Evolutionary conservation across 2,329 filamentous ascomycete species (phyloP).

Genomic region (Cladorrhinum sp.): DNA sequence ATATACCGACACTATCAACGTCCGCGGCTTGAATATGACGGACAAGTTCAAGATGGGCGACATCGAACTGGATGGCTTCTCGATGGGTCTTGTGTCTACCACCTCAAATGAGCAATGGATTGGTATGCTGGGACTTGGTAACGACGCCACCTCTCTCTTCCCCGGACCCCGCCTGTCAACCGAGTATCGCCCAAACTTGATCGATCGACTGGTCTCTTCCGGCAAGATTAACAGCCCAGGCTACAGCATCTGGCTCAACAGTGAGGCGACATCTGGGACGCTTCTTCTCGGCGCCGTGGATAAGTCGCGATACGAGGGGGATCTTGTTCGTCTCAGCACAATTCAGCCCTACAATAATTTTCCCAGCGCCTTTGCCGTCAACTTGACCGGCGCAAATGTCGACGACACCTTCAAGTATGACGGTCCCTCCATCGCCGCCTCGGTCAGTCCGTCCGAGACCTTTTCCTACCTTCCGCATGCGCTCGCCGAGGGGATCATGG

Average conservation of each 20-base stretch:
- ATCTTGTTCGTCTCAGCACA: slow-evolving; percentile 1
- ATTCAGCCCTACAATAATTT: slow-evolving; percentile 62
- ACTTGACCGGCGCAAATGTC: slow-evolving; percentile 58
- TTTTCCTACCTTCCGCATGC: neutral
- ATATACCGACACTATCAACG: slow-evolving; percentile 11
- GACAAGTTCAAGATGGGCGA: slow-evolving; percentile 25
- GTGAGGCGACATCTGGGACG: neutral
- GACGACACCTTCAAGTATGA: slow-evolving; percentile 39
- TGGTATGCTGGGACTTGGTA: slow-evolving; percentile 28
- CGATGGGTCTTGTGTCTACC: slow-evolving; percentile 24
- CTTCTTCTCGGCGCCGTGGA: slow-evolving; percentile 11
- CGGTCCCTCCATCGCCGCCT: neutral
- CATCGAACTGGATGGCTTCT: slow-evolving; percentile 20
- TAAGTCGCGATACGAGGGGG: slow-evolving; percentile 9
- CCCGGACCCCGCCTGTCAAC: neutral
- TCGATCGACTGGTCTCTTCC: slow-evolving; percentile 1
- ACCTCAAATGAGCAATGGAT: slow-evolving; percentile 10
- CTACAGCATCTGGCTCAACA: slow-evolving; percentile 13
- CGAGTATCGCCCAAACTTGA: slow-evolving; percentile 3
- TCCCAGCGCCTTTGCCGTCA: slow-evolving; percentile 42
- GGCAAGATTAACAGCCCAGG: slow-evolving; percentile 5
- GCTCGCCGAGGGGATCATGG: neutral
- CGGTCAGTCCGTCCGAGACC: slow-evolving; percentile 1
- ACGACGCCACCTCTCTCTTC: slow-evolving; percentile 17
- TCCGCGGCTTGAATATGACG: slow-evolving; percentile 23